Evolutionary conservation across 805 yeast genomes (phyloP).

Genomic region (Candida nonsorbophila): DNA sequence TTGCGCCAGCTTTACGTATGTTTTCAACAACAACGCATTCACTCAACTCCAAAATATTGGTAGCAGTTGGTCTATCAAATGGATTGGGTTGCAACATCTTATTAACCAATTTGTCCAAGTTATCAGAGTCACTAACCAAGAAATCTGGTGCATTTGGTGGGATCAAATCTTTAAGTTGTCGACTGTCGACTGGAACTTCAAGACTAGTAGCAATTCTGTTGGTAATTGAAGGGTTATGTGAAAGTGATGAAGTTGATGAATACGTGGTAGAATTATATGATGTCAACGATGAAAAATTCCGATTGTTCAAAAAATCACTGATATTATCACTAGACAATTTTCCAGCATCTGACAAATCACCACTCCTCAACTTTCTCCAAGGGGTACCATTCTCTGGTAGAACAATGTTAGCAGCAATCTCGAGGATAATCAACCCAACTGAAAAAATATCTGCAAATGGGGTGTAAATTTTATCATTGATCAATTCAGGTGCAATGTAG

Average conservation of each 20-base stretch:
- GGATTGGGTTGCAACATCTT: slow-evolving; percentile 91
- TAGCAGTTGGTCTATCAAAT: slow-evolving; percentile 72
- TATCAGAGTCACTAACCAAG: slow-evolving; percentile 47
- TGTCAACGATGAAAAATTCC: slow-evolving; percentile 28
- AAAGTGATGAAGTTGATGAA: slow-evolving; percentile 2
- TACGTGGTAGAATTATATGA: slow-evolving; percentile 26
- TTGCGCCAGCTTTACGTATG: slow-evolving; percentile 86
- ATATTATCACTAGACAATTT: slow-evolving; percentile 53
- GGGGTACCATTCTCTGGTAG: slow-evolving; percentile 94
- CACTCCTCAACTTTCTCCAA: slow-evolving; percentile 94
- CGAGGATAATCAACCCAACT: slow-evolving; percentile 89
- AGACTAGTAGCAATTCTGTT: neutral
- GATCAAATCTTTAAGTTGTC: slow-evolving; percentile 30
- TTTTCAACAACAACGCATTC: slow-evolving; percentile 77
- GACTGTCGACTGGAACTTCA: slow-evolving; percentile 7
- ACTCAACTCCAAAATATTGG: slow-evolving; percentile 57
- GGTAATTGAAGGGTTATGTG: slow-evolving; percentile 4
- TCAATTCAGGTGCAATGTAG: slow-evolving; percentile 95
- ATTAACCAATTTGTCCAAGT: slow-evolving; percentile 73
- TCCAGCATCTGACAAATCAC: slow-evolving; percentile 94
- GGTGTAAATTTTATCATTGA: slow-evolving; percentile 75
- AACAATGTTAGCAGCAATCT: slow-evolving; percentile 91
- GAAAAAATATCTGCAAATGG: slow-evolving; percentile 94
- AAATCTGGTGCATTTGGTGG: slow-evolving; percentile 89
- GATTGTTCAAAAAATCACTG: slow-evolving; percentile 36